Evolutionary conservation across 2,329 filamentous ascomycete species (phyloP), one percentile per base, ranked within the genome.

Genomic region (Claviceps arundinis): DNA sequence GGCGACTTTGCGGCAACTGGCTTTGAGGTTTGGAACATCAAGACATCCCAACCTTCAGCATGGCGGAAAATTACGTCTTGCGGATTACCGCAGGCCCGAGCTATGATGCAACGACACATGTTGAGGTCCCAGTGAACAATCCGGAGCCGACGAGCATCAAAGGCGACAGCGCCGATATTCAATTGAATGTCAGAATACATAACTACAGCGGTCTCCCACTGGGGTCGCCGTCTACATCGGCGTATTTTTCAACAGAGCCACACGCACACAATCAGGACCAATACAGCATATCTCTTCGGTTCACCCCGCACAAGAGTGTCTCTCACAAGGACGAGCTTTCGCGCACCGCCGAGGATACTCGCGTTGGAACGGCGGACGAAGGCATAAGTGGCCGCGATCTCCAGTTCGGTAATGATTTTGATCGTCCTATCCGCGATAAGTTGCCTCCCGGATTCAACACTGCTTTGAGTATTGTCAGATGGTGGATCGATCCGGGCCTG

Each of bases 331-430:
- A 55, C 37, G 19, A 14, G 11, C 37, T 24, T 44, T 56, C 50
- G 22, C 14, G 37, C n/a, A 26, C 16, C 22, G 5, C 30, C 1
- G 30, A 8, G n/a, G n/a, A 47, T 30, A 3, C 24, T n/a, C 5
- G 24, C 11, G 55, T 55, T 1, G 56, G 58, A 2, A 54, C 57
- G 5, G 30, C 52, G 5, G 5, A 22, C n/a, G 54, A 68, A 68
- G 75, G 76, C 38, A 81, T 95, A 52, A 73, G 75, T 3, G 89
- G 81, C 45, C 68, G 78, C 26, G 82, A 94, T 56, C 74, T 98
- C 2, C 82, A 96, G 51, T 95, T 95, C 60, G 93, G 91, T 43
- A 97, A 97, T 66, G 89, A 96, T 72, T 96, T 97, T 64, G 90
- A 95, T 62, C 80, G 86, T 49, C 88, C 93, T 0, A 93, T 98